These are phyloP conservation scores for Saitozyma podzolica DNA, from an alignment of 768 basidiomycete genomes.

Conservation along the genomic window DNA sequence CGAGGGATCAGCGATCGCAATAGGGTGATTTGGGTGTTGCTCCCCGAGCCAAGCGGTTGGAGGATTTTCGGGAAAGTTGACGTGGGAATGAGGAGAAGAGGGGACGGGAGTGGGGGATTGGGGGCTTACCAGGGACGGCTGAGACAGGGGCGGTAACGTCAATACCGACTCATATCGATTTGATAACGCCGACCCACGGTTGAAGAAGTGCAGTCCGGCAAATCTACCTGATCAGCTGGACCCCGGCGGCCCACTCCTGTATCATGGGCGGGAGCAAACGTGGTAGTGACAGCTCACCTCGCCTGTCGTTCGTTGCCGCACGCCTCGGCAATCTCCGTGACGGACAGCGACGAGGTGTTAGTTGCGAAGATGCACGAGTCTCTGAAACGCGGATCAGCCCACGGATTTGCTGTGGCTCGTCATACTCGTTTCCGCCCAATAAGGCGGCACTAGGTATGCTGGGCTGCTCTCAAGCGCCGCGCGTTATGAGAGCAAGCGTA, in stretches of 20 bases:
- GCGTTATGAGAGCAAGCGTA: not conserved
- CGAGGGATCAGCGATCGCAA: constrained; percentile 1
- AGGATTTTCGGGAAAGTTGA: too few species aligned
- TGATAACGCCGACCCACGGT: constrained; percentile 40
- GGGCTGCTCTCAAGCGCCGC: too few species aligned
- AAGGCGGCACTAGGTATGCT: too few species aligned
- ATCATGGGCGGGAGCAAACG: too few species aligned
- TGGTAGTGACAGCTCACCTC: constrained; percentile 33
- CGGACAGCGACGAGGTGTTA: constrained; percentile 54
- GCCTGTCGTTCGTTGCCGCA: constrained; percentile 42
- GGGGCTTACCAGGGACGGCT: constrained; percentile 29
- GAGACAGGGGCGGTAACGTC: not conserved
- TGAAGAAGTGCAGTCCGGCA: constrained; percentile 56
- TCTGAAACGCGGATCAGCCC: not conserved
- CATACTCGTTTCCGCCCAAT: too few species aligned
- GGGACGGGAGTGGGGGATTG: not conserved
- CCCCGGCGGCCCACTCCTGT: not conserved
- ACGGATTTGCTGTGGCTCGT: not conserved
- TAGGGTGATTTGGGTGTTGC: too few species aligned
- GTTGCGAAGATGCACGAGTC: constrained; percentile 53
- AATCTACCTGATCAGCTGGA: constrained; percentile 44
- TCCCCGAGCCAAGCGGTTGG: too few species aligned
- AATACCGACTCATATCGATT: not conserved
- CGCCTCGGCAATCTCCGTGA: constrained; percentile 53
- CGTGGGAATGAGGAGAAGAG: too few species aligned